Evolutionary conservation across 208 protist genomes (phyloP).

Genomic region (Plasmodiophora brassicae): DNA sequence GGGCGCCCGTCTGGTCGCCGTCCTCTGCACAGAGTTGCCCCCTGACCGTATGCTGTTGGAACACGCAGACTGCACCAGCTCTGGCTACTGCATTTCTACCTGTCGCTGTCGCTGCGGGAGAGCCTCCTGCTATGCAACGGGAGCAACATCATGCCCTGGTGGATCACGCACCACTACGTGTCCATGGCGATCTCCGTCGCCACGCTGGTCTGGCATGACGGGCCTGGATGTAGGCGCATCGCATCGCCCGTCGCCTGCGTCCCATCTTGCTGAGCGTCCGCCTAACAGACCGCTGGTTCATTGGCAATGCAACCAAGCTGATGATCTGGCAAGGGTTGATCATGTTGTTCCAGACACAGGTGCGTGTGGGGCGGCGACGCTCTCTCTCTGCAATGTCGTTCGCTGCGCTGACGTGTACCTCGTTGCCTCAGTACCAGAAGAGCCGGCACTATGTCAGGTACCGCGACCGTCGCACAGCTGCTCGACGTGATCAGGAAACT

Average conservation of each 20-base stretch:
- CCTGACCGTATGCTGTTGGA: neutral
- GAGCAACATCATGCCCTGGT: neutral
- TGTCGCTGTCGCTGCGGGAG: constrained; percentile 30
- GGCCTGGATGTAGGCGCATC: neutral
- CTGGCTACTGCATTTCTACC: constrained; percentile 13
- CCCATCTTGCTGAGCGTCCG: neutral
- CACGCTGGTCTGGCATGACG: neutral
- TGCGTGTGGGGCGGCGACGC: too few relatives aligned
- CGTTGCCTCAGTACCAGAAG: constrained; percentile 25
- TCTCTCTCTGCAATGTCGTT: too few relatives aligned
- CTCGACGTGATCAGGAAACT: too few relatives aligned
- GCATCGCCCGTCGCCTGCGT: neutral
- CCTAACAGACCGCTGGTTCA: neutral
- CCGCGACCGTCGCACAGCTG: too few relatives aligned
- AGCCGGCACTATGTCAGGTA: constrained; percentile 1
- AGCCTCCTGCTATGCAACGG: constrained; percentile 12
- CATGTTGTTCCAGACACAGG: neutral
- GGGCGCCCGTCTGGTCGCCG: neutral
- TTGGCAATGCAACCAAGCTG: neutral
- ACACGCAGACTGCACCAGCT: neutral
- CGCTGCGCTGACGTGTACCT: too few relatives aligned
- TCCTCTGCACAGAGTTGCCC: neutral
- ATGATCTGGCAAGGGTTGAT: constrained; percentile 17
- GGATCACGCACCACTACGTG: constrained; percentile 4
- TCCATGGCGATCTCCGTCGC: neutral